Evolutionary conservation across 2,329 filamentous ascomycete species (phyloP), one percentile per base, ranked within the genome.

Genomic region (Venturiaceae sp.): DNA sequence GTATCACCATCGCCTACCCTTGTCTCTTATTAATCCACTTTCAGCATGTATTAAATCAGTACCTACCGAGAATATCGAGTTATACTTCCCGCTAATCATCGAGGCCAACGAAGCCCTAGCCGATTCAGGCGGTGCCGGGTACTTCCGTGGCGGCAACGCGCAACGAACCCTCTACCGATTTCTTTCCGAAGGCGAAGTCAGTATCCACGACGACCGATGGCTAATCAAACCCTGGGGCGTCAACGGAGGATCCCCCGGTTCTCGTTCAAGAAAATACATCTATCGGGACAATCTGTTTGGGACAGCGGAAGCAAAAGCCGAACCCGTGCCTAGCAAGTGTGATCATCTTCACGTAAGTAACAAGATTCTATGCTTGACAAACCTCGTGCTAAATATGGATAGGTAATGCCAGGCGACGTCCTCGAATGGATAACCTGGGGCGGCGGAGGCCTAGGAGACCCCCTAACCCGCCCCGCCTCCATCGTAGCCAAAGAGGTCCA

Each of bases 341-440:
- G 77, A 80, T 62, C 72, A 77, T 62, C 63, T 80, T 28, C 69
- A 70, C 16, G 76, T 37, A 13, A 4, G 36, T 37, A 5, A 4
- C 36, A 5, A 37, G 13, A 37, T 16, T 37, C 5, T 37, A 37
- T 37, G 36, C 36, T 37, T 14, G 36, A 11, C n/a, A 13, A n/a
- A n/a, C n/a, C n/a, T n/a, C n/a, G n/a, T n/a, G n/a, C n/a, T n/a
- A n/a, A n/a, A 37, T 6, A 16, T 14, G n/a, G 36, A 11, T 37
- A 37, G 36, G 36, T 79, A 1, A 66, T 72, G 34, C 73, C 72
- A 1, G 75, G 72, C 13, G 77, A 80, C 60, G 68, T 78, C 1
- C 72, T 79, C 5, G 76, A 79, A 66, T 79, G 73, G 74, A 71
- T 77, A 32, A 79, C 77, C 4, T 79, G 76, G 76, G 76, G 76